Evolutionary conservation across 345 rosid genomes (phyloP).

Genomic region (Gossypium australe): DNA sequence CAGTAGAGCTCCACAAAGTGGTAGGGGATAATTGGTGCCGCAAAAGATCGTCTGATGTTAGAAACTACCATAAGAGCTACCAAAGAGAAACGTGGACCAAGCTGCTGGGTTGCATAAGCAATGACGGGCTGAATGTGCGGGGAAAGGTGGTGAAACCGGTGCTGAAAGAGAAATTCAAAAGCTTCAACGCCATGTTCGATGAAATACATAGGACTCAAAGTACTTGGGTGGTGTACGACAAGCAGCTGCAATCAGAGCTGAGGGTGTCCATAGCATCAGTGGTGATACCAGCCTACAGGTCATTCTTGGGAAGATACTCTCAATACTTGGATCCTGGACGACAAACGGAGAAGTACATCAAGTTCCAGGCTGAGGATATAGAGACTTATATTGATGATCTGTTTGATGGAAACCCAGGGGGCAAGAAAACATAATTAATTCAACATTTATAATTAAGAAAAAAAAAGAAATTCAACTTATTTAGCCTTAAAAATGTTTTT

Average conservation of each 20-base stretch:
- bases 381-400: conserved; percentile 76
- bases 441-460: no score
- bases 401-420: conserved; percentile 61
- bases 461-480: background rate
- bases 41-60: conserved; percentile 59
- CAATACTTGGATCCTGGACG: conserved; percentile 72
- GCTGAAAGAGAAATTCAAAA: conserved; percentile 85
- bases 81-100: conserved; percentile 84
- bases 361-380: conserved; percentile 77
- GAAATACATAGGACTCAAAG: conserved; percentile 87
- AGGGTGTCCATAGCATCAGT: conserved; percentile 74
- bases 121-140: conserved; percentile 55
- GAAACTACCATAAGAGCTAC: conserved; percentile 73
- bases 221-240: conserved; percentile 78
- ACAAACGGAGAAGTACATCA: conserved; percentile 78
- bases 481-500: background rate
- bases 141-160: conserved; percentile 76
- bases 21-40: conserved; percentile 80
- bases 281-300: conserved; percentile 76
- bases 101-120: conserved; percentile 57
- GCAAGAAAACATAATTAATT: conserved; percentile 34
- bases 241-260: conserved; percentile 88
- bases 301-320: conserved; percentile 66
- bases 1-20: conserved; percentile 50
- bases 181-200: conserved; percentile 72